Percentiles rank a stretch among this genome's conserved stretches.
Conservation (phyloP, 768 basidiomycete genomes). For the Candolleomyces eurysporus region DNA sequence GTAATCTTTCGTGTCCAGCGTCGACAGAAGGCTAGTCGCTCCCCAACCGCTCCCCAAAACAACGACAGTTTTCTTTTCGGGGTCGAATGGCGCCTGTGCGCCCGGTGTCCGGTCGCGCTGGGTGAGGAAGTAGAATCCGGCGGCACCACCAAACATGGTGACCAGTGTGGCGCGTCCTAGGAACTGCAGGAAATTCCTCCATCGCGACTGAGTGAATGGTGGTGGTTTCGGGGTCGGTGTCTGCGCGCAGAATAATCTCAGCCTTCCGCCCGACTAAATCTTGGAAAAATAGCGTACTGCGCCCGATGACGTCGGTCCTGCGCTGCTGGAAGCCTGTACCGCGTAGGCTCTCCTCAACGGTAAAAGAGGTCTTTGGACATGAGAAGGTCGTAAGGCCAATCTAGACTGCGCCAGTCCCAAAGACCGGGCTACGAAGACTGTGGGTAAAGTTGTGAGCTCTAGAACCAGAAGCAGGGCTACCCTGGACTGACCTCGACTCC, state of each 20-base stretch:
- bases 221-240: conserved; percentile 13
- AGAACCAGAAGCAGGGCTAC: conserved; percentile 1
- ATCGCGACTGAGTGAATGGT: conserved; percentile 34
- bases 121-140: conserved; percentile 70
- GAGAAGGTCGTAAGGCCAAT: conserved; percentile 15
- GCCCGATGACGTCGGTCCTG: neutral
- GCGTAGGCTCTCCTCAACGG: conserved; percentile 4
- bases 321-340: conserved; percentile 6
- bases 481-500: conserved; percentile 24
- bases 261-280: conserved; percentile 9
- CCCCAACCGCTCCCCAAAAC: conserved; percentile 96
- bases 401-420: conserved; percentile 21
- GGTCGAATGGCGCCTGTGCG: conserved; percentile 82
- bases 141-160: conserved; percentile 56
- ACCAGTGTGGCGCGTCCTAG: conserved; percentile 76
- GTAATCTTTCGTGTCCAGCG: conserved; percentile 87
- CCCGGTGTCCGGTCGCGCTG: conserved; percentile 82
- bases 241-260: neutral
- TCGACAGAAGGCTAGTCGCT: conserved; percentile 87
- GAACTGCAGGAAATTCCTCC: conserved; percentile 49
- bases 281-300: conserved; percentile 1
- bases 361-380: conserved; percentile 12
- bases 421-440: conserved; percentile 25
- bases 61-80: conserved; percentile 88
- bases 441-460: neutral